A percentile compares a stretch with the other conserved stretches of the same genome.
These are phyloP conservation scores for Typha latifolia DNA, from an alignment of 176 grass and related monocot genomes.

Conservation along the genomic window DNA sequence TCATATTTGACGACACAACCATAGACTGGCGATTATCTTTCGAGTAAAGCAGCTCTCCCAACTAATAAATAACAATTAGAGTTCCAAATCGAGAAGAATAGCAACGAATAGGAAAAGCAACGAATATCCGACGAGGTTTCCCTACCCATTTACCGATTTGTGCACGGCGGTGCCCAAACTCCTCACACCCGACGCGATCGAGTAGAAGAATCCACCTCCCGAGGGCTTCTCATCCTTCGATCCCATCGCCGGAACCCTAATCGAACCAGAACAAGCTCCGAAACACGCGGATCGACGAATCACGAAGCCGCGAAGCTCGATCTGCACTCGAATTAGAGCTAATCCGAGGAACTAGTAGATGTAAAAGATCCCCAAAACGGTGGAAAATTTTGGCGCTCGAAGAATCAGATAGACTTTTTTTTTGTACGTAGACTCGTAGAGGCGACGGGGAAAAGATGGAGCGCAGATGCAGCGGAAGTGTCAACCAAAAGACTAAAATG, in stretches of 20 bases:
- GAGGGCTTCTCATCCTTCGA: constrained; percentile 56
- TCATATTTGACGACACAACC: too few relatives aligned
- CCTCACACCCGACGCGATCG: constrained; percentile 39
- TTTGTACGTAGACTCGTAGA: background rate
- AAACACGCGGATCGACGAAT: background rate
- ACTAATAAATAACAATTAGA: background rate
- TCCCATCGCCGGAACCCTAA: constrained; percentile 41
- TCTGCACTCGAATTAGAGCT: background rate
- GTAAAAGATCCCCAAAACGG: background rate
- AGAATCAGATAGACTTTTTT: background rate
- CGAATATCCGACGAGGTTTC: background rate
- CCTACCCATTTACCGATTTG: constrained; percentile 93
- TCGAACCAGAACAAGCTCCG: background rate
- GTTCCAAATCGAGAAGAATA: background rate
- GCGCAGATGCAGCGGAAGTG: background rate
- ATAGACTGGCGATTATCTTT: background rate
- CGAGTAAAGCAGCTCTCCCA: background rate
- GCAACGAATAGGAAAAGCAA: background rate
- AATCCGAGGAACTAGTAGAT: background rate
- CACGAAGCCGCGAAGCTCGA: background rate
- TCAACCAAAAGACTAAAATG: background rate
- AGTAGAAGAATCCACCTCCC: constrained; percentile 48
- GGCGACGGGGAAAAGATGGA: background rate
- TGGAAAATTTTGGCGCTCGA: background rate
- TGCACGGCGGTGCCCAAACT: constrained; percentile 61